Conservation (phyloP, 1,284 basidiomycete genomes). For the Marasmius oreades region DNA sequence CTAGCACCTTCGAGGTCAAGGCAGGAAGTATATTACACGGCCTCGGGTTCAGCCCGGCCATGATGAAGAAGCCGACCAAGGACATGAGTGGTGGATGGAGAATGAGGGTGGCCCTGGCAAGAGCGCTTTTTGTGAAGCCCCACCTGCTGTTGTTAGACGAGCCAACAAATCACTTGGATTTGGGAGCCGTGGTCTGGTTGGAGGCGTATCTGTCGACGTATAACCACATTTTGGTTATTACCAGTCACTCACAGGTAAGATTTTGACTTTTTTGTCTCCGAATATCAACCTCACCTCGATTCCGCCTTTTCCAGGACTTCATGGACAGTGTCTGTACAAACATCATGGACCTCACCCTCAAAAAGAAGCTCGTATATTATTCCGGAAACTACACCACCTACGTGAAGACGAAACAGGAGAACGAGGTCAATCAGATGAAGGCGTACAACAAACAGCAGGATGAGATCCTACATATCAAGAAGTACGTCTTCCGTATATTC, state of each 20-base stretch:
- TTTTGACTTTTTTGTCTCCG: not conserved
- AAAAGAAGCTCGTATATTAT: constrained; percentile 88
- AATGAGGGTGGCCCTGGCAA: constrained; percentile 96
- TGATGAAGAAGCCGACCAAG: constrained; percentile 97
- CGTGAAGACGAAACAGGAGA: constrained; percentile 94
- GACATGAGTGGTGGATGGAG: constrained; percentile 99
- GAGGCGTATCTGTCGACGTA: constrained; percentile 98
- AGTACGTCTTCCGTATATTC: constrained; percentile 42
- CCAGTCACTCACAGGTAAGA: constrained; percentile 73
- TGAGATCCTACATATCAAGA: constrained; percentile 97
- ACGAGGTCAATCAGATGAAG: constrained; percentile 99
- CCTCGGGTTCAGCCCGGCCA: constrained; percentile 86
- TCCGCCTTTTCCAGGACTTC: constrained; percentile 94
- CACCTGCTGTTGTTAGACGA: constrained; percentile 93
- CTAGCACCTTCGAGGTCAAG: constrained; percentile 92
- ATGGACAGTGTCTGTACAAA: constrained; percentile 98
- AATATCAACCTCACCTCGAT: not conserved
- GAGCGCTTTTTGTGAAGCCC: constrained; percentile 95
- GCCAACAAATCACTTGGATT: constrained; percentile 87
- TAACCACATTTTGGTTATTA: constrained; percentile 97
- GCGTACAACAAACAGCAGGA: constrained; percentile 98
- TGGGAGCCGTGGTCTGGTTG: constrained; percentile 98
- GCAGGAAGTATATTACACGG: constrained; percentile 95
- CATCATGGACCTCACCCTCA: constrained; percentile 92
- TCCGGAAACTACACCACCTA: constrained; percentile 97